phyloP scores from a whole-genome alignment of 306 rosid species.

The Citrullus colocynthis region DNA sequence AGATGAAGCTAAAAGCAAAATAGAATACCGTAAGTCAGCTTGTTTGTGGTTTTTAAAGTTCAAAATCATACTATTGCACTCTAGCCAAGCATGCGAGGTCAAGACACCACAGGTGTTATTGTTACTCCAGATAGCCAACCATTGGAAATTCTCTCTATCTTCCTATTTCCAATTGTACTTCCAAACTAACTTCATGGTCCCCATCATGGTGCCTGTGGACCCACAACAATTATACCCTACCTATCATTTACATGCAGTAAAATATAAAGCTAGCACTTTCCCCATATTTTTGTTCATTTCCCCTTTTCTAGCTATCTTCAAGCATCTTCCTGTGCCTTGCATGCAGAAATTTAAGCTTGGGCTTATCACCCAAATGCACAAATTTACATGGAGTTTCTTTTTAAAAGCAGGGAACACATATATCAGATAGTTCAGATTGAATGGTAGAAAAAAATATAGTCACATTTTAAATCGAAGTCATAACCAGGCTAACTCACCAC shows the following conservation, averaged over 20 bases:
- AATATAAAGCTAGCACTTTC: not conserved
- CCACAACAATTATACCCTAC: not conserved
- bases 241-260: not conserved
- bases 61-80: too few species aligned
- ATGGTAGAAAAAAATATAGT: not conserved
- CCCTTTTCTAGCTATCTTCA: not conserved
- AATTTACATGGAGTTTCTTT: not conserved
- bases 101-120: too few species aligned
- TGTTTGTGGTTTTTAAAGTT: too few species aligned
- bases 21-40: too few species aligned
- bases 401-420: not conserved
- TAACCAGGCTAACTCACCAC: slow-evolving; percentile 33
- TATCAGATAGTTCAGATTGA: not conserved
- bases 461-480: not conserved
- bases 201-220: not conserved
- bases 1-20: too few species aligned
- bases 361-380: not conserved
- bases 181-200: not conserved
- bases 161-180: not conserved
- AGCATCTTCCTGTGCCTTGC: not conserved
- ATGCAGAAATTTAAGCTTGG: not conserved
- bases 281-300: not conserved
- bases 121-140: not conserved
- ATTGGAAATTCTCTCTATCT: not conserved
- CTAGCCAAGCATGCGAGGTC: too few species aligned